Base-by-base conservation (phyloP, 2,329 filamentous ascomycete genomes). In the Pseudocercospora ulei region DNA sequence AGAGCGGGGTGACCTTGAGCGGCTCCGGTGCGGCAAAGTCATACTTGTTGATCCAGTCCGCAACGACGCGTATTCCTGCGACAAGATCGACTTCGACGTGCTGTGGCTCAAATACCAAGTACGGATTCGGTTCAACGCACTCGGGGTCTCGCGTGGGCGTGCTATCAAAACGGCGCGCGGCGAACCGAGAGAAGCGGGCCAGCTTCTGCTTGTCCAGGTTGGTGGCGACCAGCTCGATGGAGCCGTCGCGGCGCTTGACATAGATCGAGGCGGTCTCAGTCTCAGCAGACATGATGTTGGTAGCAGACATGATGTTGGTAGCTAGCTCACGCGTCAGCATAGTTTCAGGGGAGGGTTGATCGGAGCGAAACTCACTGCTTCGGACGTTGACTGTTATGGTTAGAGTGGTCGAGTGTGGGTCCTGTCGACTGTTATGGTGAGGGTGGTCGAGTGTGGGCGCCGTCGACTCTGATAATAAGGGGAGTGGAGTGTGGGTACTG, bases 141-240 rank as follows among this genome's bases (percentile, higher is more conserved):
- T 13, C 16, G 11, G n/a, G 9, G 13, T 27, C 14, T 1, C 14
- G 22, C 26, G 17, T 27, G 17, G 34, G 22, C 11, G 11, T 12
- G 17, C 23, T 17, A 22, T 36, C 13, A 24, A 19, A 36, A 16
- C 22, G 23, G 23, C 34, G 22, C 3, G 18, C 14, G 34, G 34
- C 34, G 14, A 22, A 16, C 9, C 18, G 13, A 1, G 34, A 36
- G 22, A 36, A 27, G 22, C 12, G 22, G 7, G 17, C 13, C 4
- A 36, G 34, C 22, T 36, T 26, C 8, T 16, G n/a, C 34, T 36
- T 36, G 23, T 16, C 12, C 13, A 36, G 5, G 9, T 27, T 26
- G 29, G 2, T 9, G 8, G 34, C 23, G 14, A 36, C 17, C n/a
- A 25, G 23, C 16, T 36, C 23, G 8, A 27, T 20, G 13, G 12